Conservation (phyloP, 1,284 basidiomycete genomes). For the Xerocomus minutiporus region DNA sequence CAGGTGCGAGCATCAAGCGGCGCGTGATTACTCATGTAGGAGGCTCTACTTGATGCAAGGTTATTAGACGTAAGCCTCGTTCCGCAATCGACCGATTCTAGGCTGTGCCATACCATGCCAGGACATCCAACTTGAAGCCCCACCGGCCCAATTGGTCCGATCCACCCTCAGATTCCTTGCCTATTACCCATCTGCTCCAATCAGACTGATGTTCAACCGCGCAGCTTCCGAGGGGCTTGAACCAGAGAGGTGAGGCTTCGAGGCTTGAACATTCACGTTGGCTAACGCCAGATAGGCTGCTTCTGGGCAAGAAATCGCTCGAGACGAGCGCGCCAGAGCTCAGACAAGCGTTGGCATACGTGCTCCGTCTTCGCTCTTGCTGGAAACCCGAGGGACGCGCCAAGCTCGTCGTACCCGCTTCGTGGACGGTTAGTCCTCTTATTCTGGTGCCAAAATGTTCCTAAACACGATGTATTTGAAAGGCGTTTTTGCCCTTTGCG, state of each 20-base stretch:
- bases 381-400: constrained; percentile 19
- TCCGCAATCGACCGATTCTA: not conserved
- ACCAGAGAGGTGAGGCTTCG: constrained; percentile 10
- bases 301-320: constrained; percentile 10
- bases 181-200: not conserved
- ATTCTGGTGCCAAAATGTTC: not conserved
- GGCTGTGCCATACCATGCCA: not conserved
- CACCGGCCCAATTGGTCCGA: not conserved
- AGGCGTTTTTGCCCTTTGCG: constrained; percentile 13
- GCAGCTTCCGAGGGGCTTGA: not conserved
- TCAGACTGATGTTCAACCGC: not conserved
- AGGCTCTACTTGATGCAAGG: not conserved
- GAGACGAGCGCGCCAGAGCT: constrained; percentile 16
- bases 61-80: not conserved
- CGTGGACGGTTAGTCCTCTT: constrained; percentile 23
- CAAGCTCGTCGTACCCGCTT: constrained; percentile 22
- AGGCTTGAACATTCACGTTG: not conserved
- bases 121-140: too few species aligned
- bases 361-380: constrained; percentile 20
- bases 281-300: constrained; percentile 10
- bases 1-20: too few species aligned
- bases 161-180: not conserved
- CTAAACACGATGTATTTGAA: not conserved
- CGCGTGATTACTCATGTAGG: not conserved
- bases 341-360: constrained; percentile 20